Percentiles rank a stretch among this genome's conserved stretches.
These are phyloP conservation scores for Symbiotaphrina buchneri DNA, from an alignment of 495 filamentous ascomycete species.

Conservation along the genomic window DNA sequence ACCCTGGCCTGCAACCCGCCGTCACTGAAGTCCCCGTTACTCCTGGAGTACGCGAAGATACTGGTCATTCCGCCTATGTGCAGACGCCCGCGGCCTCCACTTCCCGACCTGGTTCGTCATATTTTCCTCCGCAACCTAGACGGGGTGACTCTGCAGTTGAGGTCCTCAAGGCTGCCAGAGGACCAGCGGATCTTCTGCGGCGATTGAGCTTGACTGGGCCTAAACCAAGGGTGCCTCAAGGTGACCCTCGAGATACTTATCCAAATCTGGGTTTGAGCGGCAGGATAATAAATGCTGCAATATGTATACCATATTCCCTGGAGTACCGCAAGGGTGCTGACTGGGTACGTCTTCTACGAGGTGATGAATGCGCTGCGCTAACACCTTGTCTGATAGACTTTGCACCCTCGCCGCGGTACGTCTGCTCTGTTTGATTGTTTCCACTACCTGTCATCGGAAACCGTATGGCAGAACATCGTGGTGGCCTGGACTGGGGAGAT, in stretches of 20 bases:
- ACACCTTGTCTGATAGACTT: conserved; percentile 24
- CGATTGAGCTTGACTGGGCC: conserved; percentile 31
- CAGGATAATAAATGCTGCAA: conserved; percentile 68
- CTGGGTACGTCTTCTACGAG: conserved; percentile 34
- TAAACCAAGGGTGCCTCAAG: conserved; percentile 19
- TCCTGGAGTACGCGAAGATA: too few species aligned
- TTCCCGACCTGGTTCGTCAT: too few species aligned
- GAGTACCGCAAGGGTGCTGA: conserved; percentile 40
- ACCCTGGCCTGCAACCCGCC: too few species aligned
- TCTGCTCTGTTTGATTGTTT: conserved; percentile 82
- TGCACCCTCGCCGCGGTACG: conserved; percentile 56
- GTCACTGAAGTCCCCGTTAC: too few species aligned
- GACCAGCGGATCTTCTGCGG: conserved; percentile 43
- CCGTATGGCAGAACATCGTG: conserved; percentile 65
- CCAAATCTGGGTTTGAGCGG: conserved; percentile 53
- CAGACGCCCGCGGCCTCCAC: too few species aligned
- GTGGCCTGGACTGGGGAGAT: conserved; percentile 92
- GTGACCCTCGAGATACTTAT: conserved; percentile 36
- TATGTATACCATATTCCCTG: conserved; percentile 60
- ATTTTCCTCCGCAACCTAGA: too few species aligned
- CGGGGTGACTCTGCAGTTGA: conserved; percentile 25
- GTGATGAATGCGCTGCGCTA: conserved; percentile 2
- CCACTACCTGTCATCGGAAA: conserved; percentile 54
- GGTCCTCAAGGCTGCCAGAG: background rate
- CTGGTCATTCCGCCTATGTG: too few species aligned